These are phyloP conservation scores for Podospora comata DNA, from an alignment of 495 filamentous ascomycete genomes.

Conservation along the genomic window DNA sequence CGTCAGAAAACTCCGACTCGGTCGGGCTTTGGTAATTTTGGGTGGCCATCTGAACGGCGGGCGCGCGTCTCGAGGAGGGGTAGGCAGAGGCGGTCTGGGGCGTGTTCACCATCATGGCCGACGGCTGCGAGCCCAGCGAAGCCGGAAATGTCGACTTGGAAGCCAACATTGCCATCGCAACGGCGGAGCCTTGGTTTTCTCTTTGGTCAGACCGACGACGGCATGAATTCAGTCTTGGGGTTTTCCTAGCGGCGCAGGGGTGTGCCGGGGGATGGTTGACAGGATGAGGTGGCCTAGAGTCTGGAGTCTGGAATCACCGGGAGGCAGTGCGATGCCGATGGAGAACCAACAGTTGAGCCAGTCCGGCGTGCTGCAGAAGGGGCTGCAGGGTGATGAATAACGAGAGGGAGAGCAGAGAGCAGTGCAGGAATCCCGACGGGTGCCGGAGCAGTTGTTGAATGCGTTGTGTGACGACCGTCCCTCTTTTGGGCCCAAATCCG, in stretches of 20 bases:
- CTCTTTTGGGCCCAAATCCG: constrained; percentile 5
- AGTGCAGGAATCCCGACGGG: constrained; percentile 20
- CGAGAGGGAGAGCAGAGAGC: background rate
- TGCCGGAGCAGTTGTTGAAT: constrained; percentile 14
- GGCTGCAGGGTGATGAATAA: constrained; percentile 9
- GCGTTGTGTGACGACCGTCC: constrained; percentile 14
- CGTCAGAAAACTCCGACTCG: constrained; percentile 92
- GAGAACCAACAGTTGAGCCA: background rate
- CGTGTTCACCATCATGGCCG: constrained; percentile 52
- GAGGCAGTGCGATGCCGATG: background rate
- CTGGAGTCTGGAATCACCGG: background rate
- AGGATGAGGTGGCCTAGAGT: background rate
- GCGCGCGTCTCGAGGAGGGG: constrained; percentile 52
- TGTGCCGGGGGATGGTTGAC: background rate
- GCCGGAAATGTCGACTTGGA: constrained; percentile 74
- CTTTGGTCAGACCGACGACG: constrained; percentile 20
- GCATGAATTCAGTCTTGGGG: constrained; percentile 16
- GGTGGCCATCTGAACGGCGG: constrained; percentile 55
- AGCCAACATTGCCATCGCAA: constrained; percentile 77
- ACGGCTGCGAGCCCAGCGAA: constrained; percentile 55
- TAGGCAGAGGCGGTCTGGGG: constrained; percentile 50
- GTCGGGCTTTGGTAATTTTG: constrained; percentile 81
- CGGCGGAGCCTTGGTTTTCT: constrained; percentile 5
- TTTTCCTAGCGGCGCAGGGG: constrained; percentile 2
- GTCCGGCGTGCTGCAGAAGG: constrained; percentile 12